These are phyloP conservation scores for Plasmodium inui DNA, from an alignment of 169 alveolate species.

Conservation along the genomic window DNA sequence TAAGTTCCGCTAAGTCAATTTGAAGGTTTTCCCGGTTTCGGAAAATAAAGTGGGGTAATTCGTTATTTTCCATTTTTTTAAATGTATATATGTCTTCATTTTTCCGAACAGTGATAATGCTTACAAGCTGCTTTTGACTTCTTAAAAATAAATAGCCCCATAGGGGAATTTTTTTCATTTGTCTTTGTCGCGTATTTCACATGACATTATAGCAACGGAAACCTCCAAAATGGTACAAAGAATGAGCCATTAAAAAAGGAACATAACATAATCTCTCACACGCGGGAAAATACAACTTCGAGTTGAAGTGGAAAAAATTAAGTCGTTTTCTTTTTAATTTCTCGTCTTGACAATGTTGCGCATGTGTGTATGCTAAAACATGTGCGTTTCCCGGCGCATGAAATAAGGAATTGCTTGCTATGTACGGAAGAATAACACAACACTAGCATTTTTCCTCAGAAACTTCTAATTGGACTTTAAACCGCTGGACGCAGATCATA, in stretches of 20 bases:
- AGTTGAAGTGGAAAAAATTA: not conserved
- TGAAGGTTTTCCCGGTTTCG: not conserved
- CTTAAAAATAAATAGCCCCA: not conserved
- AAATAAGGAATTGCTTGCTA: not conserved
- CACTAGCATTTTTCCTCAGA: not conserved
- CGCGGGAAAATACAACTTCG: not conserved
- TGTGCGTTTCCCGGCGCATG: not conserved
- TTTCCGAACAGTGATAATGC: not conserved
- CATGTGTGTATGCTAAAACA: not conserved
- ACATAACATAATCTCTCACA: not conserved
- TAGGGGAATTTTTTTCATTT: not conserved
- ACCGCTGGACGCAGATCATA: not conserved
- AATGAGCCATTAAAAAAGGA: not conserved
- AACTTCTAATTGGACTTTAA: not conserved
- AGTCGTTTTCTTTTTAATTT: no score
- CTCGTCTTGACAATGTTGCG: not conserved
- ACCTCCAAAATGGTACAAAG: not conserved
- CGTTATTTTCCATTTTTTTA: not conserved
- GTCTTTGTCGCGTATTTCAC: not conserved
- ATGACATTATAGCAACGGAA: not conserved
- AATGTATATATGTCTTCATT: not conserved
- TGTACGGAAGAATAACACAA: not conserved
- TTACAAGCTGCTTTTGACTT: not conserved
- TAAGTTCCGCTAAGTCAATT: not conserved
- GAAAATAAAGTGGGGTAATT: not conserved